These are phyloP conservation scores for Suillus subaureus DNA, from an alignment of 768 basidiomycete genomes.

Conservation along the genomic window DNA sequence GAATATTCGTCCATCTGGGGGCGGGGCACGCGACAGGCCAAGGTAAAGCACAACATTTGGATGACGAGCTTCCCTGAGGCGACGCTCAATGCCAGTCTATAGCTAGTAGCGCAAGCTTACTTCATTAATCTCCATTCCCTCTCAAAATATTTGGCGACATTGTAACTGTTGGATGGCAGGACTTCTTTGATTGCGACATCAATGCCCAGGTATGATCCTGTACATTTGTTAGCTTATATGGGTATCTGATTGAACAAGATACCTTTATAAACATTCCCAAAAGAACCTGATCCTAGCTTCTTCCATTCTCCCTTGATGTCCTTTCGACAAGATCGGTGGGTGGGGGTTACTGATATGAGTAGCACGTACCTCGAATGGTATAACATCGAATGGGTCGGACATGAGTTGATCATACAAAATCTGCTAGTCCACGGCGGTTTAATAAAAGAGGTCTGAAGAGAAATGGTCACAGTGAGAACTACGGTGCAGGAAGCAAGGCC, in stretches of 20 bases:
- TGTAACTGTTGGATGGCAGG: constrained; percentile 86
- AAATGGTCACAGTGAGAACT: not conserved
- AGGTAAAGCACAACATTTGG: constrained; percentile 94
- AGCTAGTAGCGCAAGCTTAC: constrained; percentile 29
- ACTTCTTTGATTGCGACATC: constrained; percentile 98
- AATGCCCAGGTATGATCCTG: constrained; percentile 90
- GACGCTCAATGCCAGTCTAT: constrained; percentile 9
- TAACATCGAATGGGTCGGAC: constrained; percentile 84
- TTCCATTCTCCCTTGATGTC: constrained; percentile 89
- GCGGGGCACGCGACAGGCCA: constrained; percentile 81
- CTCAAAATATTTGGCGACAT: constrained; percentile 96
- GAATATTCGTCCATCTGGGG: constrained; percentile 83
- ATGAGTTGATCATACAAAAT: constrained; percentile 19
- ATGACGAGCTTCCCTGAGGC: constrained; percentile 73
- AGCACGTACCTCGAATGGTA: constrained; percentile 73
- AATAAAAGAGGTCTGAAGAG: not conserved
- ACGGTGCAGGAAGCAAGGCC: not conserved
- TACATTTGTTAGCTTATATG: constrained; percentile 10
- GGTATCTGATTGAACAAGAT: constrained; percentile 19
- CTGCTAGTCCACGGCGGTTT: not conserved
- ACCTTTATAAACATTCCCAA: constrained; percentile 93
- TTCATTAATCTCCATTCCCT: constrained; percentile 99
- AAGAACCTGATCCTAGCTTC: constrained; percentile 89
- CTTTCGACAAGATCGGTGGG: constrained; percentile 38
- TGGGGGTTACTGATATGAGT: not conserved